Conservation (phyloP, 2,329 filamentous ascomycete species). For the Exophiala oligosperma region DNA sequence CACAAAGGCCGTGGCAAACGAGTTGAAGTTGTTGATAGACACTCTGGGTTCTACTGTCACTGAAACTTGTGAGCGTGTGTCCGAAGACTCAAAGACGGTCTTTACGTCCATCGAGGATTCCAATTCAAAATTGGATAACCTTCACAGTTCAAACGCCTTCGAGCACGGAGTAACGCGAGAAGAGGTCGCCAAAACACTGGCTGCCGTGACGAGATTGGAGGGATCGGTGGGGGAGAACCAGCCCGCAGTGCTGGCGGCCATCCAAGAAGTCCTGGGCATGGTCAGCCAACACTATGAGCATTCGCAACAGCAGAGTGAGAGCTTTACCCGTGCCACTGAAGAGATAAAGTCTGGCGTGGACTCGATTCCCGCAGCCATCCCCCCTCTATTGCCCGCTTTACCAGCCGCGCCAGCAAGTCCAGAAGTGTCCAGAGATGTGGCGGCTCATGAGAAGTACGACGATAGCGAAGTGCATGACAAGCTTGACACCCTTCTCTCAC, state of each 20-base stretch:
- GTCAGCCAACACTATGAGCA: constrained; percentile 88
- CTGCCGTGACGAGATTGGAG: constrained; percentile 73
- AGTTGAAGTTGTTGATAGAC: constrained; percentile 82
- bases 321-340: constrained; percentile 68
- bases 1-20: constrained; percentile 80
- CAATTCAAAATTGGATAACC: constrained; percentile 71
- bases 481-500: constrained; percentile 48
- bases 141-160: constrained; percentile 67
- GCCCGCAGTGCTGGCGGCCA: constrained; percentile 80
- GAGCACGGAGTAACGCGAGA: constrained; percentile 83
- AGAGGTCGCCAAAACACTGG: constrained; percentile 72
- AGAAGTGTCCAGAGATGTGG: constrained; percentile 29
- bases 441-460: constrained; percentile 55
- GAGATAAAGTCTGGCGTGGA: constrained; percentile 60
- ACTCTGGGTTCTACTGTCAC: constrained; percentile 78
- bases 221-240: constrained; percentile 79
- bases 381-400: constrained; percentile 56
- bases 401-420: constrained; percentile 36
- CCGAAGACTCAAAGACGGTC: constrained; percentile 82
- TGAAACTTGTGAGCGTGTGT: constrained; percentile 82
- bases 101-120: constrained; percentile 81
- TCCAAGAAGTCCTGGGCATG: constrained; percentile 80
- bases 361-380: constrained; percentile 52
- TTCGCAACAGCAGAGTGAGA: constrained; percentile 85
- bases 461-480: constrained; percentile 62